Percentiles rank a stretch among this genome's conserved stretches.
These are phyloP conservation scores for Trypanosoma rangeli DNA, from an alignment of 208 protist species.

Conservation along the genomic window DNA sequence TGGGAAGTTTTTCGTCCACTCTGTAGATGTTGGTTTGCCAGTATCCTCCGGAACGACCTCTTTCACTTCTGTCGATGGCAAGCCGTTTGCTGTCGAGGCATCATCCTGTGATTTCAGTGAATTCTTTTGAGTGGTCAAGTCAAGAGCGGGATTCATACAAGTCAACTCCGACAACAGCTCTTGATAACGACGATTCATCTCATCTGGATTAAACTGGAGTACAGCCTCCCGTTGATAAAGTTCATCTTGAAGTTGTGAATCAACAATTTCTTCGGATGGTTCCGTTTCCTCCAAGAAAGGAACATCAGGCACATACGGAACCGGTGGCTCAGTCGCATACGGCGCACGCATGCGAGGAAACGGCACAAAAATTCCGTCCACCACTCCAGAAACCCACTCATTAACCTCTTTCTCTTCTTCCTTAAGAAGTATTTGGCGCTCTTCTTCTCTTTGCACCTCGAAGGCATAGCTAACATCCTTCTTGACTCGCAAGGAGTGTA, in stretches of 20 bases:
- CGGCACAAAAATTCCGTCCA: constrained; percentile 12
- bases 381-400: constrained; percentile 28
- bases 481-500: constrained; percentile 23
- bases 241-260: constrained; percentile 12
- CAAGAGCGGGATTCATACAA: constrained; percentile 14
- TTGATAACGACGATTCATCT: constrained; percentile 29
- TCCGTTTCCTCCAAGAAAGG: constrained; percentile 3
- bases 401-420: constrained; percentile 27
- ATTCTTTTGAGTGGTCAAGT: constrained; percentile 1
- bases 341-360: constrained; percentile 25
- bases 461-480: constrained; percentile 29
- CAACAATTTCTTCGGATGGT: constrained; percentile 14
- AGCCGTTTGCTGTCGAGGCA: background rate
- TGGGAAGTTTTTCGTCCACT: background rate
- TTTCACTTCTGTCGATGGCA: background rate
- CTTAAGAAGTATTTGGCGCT: constrained; percentile 4
- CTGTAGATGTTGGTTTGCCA: background rate
- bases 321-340: constrained; percentile 10
- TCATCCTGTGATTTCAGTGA: background rate
- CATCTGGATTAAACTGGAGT: constrained; percentile 26
- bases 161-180: constrained; percentile 25
- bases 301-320: background rate
- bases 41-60: background rate
- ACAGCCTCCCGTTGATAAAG: constrained; percentile 9
- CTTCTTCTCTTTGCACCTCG: constrained; percentile 24